A percentile compares a stretch with the other conserved stretches of the same genome.
Conservation (phyloP, 108 stramenopile genomes). For the Fistulifera pelliculosa region DNA sequence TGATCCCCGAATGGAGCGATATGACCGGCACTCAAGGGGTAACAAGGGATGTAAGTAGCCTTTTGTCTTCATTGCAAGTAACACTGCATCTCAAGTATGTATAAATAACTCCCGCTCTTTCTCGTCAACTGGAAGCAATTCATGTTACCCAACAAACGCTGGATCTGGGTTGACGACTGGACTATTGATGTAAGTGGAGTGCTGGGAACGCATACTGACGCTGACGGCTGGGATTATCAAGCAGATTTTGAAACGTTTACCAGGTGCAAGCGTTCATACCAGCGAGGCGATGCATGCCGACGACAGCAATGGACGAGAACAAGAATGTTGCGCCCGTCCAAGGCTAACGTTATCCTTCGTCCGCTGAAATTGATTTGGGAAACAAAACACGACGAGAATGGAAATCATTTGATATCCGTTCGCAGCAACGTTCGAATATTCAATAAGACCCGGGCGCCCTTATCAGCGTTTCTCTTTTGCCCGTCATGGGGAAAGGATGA, state of each 20-base stretch:
- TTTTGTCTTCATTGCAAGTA: no score
- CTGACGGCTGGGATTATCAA: slow-evolving; percentile 79
- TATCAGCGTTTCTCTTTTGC: slow-evolving; percentile 45
- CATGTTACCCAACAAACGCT: slow-evolving; percentile 57
- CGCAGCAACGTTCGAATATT: slow-evolving; percentile 45
- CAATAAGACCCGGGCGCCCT: slow-evolving; percentile 32
- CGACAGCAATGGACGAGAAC: slow-evolving; percentile 68
- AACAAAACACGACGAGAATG: slow-evolving; percentile 32
- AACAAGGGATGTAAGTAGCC: no score
- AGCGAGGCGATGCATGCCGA: slow-evolving; percentile 54
- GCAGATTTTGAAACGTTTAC: slow-evolving; percentile 67
- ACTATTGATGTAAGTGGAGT: slow-evolving; percentile 49
- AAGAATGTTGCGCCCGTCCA: slow-evolving; percentile 43
- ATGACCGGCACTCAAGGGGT: slow-evolving; percentile 33
- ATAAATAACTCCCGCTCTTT: not conserved
- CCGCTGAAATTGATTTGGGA: slow-evolving; percentile 50
- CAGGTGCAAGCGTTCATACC: slow-evolving; percentile 36
- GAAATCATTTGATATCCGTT: slow-evolving; percentile 34
- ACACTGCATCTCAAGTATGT: no score
- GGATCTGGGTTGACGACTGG: slow-evolving; percentile 82
- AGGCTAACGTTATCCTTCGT: slow-evolving; percentile 19
- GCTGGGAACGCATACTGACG: slow-evolving; percentile 46
- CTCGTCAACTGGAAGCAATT: slow-evolving; percentile 41
- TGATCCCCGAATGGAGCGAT: slow-evolving; percentile 48
- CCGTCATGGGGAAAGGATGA: slow-evolving; percentile 49